Evolutionary conservation across 257 asterid genomes (phyloP).

Genomic region (Penstemon newberryi): DNA sequence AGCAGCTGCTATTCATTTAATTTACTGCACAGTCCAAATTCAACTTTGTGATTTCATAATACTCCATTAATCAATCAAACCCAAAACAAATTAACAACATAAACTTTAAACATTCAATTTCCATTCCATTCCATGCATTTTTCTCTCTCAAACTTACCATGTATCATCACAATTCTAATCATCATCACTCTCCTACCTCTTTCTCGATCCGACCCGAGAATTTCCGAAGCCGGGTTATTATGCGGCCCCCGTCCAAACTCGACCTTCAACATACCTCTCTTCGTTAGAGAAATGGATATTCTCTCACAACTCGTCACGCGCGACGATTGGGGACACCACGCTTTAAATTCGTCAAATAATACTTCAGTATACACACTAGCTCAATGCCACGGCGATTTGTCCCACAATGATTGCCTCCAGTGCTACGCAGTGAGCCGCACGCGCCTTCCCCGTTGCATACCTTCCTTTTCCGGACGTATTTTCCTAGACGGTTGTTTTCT

Average conservation of each 20-base stretch:
- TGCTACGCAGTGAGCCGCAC: slow-evolving; percentile 83
- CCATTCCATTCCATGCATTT: slow-evolving; percentile 8
- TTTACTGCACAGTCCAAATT: too few relatives aligned
- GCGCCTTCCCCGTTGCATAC: slow-evolving; percentile 74
- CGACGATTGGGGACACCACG: slow-evolving; percentile 43
- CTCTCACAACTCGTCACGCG: slow-evolving; percentile 55
- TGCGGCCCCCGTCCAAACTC: slow-evolving; percentile 55
- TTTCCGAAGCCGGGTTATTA: slow-evolving; percentile 55
- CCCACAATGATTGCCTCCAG: slow-evolving; percentile 70
- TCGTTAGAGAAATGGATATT: slow-evolving; percentile 56
- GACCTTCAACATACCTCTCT: slow-evolving; percentile 46
- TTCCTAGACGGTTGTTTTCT: slow-evolving; percentile 87
- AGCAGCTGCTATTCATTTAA: too few relatives aligned
- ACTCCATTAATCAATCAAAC: too few relatives aligned
- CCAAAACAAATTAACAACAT: too few relatives aligned
- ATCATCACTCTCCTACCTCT: background rate
- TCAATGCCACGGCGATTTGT: slow-evolving; percentile 63
- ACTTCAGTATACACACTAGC: slow-evolving; percentile 52
- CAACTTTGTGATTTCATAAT: too few relatives aligned
- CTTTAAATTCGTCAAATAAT: slow-evolving; percentile 27
- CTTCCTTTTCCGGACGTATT: slow-evolving; percentile 54
- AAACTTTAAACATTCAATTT: too few relatives aligned
- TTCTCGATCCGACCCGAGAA: slow-evolving; percentile 60
- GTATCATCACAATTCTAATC: slow-evolving; percentile 41
- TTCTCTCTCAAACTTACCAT: slow-evolving; percentile 26